phyloP scores from a whole-genome alignment of 108 stramenopile genomes.

The Cyclotella kingstonii region DNA sequence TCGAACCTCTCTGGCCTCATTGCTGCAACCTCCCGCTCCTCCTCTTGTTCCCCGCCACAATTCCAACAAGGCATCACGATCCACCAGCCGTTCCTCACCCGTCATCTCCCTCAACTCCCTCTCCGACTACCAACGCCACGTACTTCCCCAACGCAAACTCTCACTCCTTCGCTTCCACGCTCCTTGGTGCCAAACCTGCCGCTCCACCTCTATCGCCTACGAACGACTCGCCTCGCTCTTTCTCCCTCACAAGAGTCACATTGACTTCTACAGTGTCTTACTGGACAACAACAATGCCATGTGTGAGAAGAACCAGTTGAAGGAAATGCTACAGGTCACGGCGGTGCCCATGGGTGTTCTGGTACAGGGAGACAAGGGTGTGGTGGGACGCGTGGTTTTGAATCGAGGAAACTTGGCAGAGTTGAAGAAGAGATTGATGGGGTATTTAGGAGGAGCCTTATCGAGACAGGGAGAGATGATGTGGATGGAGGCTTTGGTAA shows the following conservation, averaged over 20 bases:
- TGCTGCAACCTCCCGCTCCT: conserved; percentile 16
- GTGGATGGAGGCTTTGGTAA: conserved; percentile 18
- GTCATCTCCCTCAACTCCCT: conserved; percentile 3
- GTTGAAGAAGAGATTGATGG: conserved; percentile 30
- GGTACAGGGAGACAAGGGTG: conserved; percentile 15
- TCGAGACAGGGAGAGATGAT: conserved; percentile 14
- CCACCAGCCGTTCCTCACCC: background rate
- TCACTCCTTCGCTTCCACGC: conserved; percentile 37
- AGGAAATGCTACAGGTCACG: conserved; percentile 19
- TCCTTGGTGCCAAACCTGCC: conserved; percentile 40
- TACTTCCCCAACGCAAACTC: conserved; percentile 2
- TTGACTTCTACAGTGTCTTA: background rate
- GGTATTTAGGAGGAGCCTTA: conserved; percentile 13
- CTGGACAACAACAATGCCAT: background rate
- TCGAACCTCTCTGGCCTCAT: conserved; percentile 13
- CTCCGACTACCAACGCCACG: conserved; percentile 7
- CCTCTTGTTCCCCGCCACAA: background rate
- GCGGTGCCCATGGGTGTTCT: conserved; percentile 29
- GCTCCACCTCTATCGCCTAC: conserved; percentile 26
- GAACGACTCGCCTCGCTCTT: conserved; percentile 35
- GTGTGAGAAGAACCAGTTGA: conserved; percentile 4
- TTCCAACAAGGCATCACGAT: background rate
- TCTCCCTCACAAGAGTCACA: background rate
- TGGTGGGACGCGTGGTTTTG: conserved; percentile 24
- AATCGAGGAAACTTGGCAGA: conserved; percentile 22